Evolutionary conservation across 176 grass and related monocot species (phyloP), one percentile per base, ranked within the genome.

Genomic region (Ensete glaucum): DNA sequence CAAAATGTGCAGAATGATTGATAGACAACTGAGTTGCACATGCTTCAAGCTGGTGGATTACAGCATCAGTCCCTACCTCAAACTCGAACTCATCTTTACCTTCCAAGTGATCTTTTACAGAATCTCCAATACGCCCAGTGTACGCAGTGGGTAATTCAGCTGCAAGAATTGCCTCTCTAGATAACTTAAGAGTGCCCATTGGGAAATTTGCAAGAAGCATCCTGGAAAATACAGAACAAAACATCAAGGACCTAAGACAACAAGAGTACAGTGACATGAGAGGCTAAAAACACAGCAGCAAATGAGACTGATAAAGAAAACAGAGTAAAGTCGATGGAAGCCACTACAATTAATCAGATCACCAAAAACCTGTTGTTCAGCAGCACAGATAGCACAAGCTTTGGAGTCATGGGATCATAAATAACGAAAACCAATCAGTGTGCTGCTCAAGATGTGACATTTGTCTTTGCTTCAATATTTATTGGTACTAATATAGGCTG

Each of bases 101-200:
- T 81, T 88, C 90, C 43, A 87, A 74, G 48, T 81, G 26, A 80
- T 78, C 71, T 80, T 50, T 85, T 64, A 76, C 54, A 73, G 54
- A 9, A 75, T 77, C 81, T 69, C 80, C 84, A 65, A 87, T 77
- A 80, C 88, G 88, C 8, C 90, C 75, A 16, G 69, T 73, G 55
- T 87, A 98, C 15, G 56, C 76, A 76, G 50, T 86, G 58, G 94
- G 94, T 80, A 97, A 86, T 81, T 93, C 84, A 24, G 93, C 85
- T 43, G 72, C 84, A 80, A 97, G 88, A 76, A 97, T 81, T 0
- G 90, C 84, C 24, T 96, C 87, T 81, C 85, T 88, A 53, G 88
- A 90, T 27, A 97, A 81, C 80, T 97, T 97, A n/a, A 59, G 85
- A 90, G 58, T 80, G 76, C 73, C 93, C 93, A 83, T 90, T 82